Evolutionary conservation across 129 eudicot species (phyloP).

Genomic region (Tagetes erecta): DNA sequence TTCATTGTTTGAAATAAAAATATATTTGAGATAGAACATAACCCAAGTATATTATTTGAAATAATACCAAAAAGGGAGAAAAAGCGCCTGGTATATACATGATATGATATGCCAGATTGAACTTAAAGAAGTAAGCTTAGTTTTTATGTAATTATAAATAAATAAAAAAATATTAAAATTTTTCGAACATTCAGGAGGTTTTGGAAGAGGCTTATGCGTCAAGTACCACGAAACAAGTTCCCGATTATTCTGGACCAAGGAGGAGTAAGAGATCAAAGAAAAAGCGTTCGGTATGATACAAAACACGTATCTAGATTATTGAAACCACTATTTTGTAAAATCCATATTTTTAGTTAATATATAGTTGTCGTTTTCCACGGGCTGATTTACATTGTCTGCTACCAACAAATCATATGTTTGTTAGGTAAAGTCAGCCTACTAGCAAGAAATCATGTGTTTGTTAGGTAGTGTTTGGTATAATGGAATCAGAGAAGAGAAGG

Average conservation of each 20-base stretch:
- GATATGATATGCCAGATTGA: conserved; percentile 18
- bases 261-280: conserved; percentile 93
- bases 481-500: conserved; percentile 18
- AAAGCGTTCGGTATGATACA: conserved; percentile 86
- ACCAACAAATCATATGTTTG: conserved; percentile 28
- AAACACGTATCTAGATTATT: conserved; percentile 42
- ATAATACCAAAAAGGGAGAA: background rate
- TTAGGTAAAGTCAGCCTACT: conserved; percentile 19
- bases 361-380: conserved; percentile 45
- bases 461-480: conserved; percentile 25
- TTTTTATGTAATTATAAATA: conserved; percentile 17
- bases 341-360: conserved; percentile 43
- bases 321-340: conserved; percentile 46
- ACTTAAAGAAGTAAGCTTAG: conserved; percentile 7
- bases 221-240: conserved; percentile 55
- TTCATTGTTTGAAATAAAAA: background rate
- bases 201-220: conserved; percentile 75
- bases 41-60: background rate
- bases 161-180: no score
- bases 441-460: conserved; percentile 26
- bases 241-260: conserved; percentile 65
- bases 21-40: background rate
- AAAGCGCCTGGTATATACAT: background rate
- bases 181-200: conserved; percentile 47
- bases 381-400: conserved; percentile 33